Base-by-base conservation (phyloP, 2,329 filamentous ascomycete species). In the Cercospora brassicicola region DNA sequence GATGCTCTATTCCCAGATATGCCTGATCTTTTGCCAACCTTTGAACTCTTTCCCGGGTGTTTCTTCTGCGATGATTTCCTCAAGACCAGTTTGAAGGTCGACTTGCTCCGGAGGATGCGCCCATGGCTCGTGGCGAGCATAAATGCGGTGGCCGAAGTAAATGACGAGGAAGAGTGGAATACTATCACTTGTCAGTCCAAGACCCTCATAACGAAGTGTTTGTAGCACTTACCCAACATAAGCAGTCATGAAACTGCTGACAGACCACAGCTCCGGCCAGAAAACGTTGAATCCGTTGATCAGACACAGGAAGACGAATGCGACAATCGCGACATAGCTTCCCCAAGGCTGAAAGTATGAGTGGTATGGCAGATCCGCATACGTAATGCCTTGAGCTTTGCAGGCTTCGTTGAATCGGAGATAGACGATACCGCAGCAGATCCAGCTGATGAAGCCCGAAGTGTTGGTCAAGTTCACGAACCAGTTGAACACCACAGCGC, bases 261-360 rank as follows among this genome's bases (percentile, higher is more conserved):
- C 85, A 15, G 83, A 85, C 86, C 89, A 94, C 30, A 88, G 82
- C 7, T 83, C 80, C 0, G 88, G 86, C 77, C 90, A 90, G 77
- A 94, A 94, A 13, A 90, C 86, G 39, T 89, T 86, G 79, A 93
- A 94, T 1, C 91, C 91, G 73, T 92, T 92, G 72, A 91, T 89
- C 2, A 94, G 79, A 1, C 85, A 87, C n/a, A 94, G 82, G 28
- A 92, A 79, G 2, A 78, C 76, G 63, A 92, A 85, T 26, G 88
- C 76, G 15, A 85, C 76, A 1, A 92, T 84, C 9, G 85, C 84
- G 64, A 86, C 79, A 74, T 84, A 92, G 0, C 90, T 86, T 2
- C 87, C 87, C 75, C 89, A 93, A 0, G 91, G 87, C 73, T 89
- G 87, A 4, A 88, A 72, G 53, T 59, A 65, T n/a, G 83, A 86